Percentiles rank a stretch among this genome's conserved stretches.
These are phyloP conservation scores for Aspergillus proliferans DNA, from an alignment of 2,329 filamentous ascomycete species.

Conservation along the genomic window DNA sequence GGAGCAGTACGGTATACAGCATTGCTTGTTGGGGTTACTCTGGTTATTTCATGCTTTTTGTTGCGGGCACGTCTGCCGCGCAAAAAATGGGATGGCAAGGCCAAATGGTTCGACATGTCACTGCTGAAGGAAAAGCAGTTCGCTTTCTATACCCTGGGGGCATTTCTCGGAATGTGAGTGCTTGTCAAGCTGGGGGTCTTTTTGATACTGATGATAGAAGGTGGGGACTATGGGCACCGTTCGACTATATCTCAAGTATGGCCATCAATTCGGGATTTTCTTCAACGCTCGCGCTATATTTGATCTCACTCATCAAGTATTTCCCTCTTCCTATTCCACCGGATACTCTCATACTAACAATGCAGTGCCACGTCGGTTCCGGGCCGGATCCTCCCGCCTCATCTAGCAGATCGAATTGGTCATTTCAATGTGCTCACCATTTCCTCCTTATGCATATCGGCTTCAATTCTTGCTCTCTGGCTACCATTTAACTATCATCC, in stretches of 20 bases:
- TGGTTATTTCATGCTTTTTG: constrained; percentile 13
- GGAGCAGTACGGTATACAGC: constrained; percentile 17
- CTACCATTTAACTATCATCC: constrained; percentile 23
- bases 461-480: constrained; percentile 21
- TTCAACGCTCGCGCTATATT: constrained; percentile 14
- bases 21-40: constrained; percentile 14
- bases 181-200: not conserved
- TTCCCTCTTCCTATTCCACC: not conserved
- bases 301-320: constrained; percentile 24
- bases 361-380: constrained; percentile 18
- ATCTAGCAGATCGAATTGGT: constrained; percentile 19
- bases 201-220: constrained; percentile 7
- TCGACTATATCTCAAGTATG: constrained; percentile 18
- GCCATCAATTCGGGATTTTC: constrained; percentile 13
- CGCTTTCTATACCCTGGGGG: constrained; percentile 18
- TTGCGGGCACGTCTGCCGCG: constrained; percentile 19
- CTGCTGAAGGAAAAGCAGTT: constrained; percentile 21
- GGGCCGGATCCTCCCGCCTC: constrained; percentile 20
- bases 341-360: not conserved
- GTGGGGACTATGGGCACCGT: constrained; percentile 21
- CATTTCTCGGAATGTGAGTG: constrained; percentile 20
- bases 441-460: constrained; percentile 8
- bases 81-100: constrained; percentile 21
- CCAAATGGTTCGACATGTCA: constrained; percentile 20
- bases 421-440: constrained; percentile 21